A percentile compares a stretch with the other conserved stretches of the same genome.
These are phyloP conservation scores for Talaromyces proteolyticus DNA, from an alignment of 495 filamentous ascomycete genomes.

Conservation along the genomic window DNA sequence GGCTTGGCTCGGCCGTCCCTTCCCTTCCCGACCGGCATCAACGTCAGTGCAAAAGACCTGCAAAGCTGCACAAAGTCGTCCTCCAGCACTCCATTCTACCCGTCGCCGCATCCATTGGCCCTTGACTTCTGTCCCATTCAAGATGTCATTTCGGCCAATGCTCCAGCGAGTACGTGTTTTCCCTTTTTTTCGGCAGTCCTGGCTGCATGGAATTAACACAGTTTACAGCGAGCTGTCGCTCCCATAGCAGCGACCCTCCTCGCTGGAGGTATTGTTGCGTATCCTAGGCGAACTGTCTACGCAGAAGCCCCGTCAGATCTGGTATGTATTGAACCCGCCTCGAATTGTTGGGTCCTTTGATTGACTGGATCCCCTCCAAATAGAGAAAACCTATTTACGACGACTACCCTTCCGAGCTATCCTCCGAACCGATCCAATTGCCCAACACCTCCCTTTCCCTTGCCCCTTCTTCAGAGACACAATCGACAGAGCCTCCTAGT, in stretches of 20 bases:
- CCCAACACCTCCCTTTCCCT: conserved; percentile 15
- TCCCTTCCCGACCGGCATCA: conserved; percentile 12
- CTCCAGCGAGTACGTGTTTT: conserved; percentile 33
- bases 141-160: conserved; percentile 43
- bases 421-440: conserved; percentile 21
- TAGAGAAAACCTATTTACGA: conserved; percentile 87
- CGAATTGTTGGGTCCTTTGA: too few relatives aligned
- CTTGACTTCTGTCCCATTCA: conserved; percentile 10
- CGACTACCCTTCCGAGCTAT: conserved; percentile 43
- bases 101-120: conserved; percentile 11
- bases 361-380: conserved; percentile 4
- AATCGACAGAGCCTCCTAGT: conserved; percentile 52
- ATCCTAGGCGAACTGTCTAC: conserved; percentile 44
- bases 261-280: conserved; percentile 47
- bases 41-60: conserved; percentile 17
- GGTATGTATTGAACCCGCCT: conserved; percentile 20
- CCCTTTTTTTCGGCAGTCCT: conserved; percentile 7
- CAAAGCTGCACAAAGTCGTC: conserved; percentile 1
- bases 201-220: conserved; percentile 18
- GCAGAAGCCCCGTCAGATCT: conserved; percentile 49
- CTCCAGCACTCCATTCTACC: neutral
- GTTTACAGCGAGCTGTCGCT: conserved; percentile 46
- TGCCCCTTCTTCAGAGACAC: conserved; percentile 18
- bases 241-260: conserved; percentile 49
- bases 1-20: conserved; percentile 30